A percentile compares a stretch with the other conserved stretches of the same genome.
phyloP scores from a whole-genome alignment of 2,329 filamentous ascomycete genomes.

The Fusarium avenaceum region DNA sequence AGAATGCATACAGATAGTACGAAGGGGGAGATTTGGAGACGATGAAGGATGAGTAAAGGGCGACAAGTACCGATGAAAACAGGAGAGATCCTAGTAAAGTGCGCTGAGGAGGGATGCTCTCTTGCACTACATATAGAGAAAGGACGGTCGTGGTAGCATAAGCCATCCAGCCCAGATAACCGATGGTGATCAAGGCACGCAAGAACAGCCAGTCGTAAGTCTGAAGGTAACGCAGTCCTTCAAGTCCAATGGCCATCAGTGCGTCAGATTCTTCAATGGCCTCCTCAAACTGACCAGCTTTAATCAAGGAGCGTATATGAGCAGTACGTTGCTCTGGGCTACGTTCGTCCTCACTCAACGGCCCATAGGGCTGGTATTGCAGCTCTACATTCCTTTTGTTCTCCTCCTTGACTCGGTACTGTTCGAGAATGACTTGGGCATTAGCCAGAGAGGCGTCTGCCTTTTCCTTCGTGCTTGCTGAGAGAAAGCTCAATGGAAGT shows the following conservation, averaged over 20 bases:
- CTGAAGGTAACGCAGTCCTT: slow-evolving; percentile 92
- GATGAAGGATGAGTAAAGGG: slow-evolving; percentile 82
- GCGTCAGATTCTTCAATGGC: slow-evolving; percentile 84
- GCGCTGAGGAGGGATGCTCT: slow-evolving; percentile 73
- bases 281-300: slow-evolving; percentile 74
- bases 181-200: slow-evolving; percentile 86
- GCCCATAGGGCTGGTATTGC: slow-evolving; percentile 80
- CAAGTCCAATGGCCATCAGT: slow-evolving; percentile 81
- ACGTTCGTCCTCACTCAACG: slow-evolving; percentile 73
- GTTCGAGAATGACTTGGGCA: slow-evolving; percentile 88
- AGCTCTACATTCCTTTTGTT: slow-evolving; percentile 82
- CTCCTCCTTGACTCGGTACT: slow-evolving; percentile 94
- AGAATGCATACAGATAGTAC: slow-evolving; percentile 93
- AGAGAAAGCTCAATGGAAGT: slow-evolving; percentile 85
- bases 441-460: slow-evolving; percentile 88
- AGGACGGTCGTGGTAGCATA: slow-evolving; percentile 92
- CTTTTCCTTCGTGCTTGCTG: slow-evolving; percentile 79
- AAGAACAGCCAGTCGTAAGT: slow-evolving; percentile 99
- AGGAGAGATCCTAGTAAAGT: slow-evolving; percentile 69
- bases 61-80: slow-evolving; percentile 82
- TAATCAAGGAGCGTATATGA: slow-evolving; percentile 77
- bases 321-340: slow-evolving; percentile 76
- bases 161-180: slow-evolving; percentile 95
- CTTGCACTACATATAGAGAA: slow-evolving; percentile 86
- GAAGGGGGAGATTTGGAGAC: slow-evolving; percentile 83